Conservation (phyloP, 2,329 filamentous ascomycete genomes). For the Westerdykella ornata region DNA sequence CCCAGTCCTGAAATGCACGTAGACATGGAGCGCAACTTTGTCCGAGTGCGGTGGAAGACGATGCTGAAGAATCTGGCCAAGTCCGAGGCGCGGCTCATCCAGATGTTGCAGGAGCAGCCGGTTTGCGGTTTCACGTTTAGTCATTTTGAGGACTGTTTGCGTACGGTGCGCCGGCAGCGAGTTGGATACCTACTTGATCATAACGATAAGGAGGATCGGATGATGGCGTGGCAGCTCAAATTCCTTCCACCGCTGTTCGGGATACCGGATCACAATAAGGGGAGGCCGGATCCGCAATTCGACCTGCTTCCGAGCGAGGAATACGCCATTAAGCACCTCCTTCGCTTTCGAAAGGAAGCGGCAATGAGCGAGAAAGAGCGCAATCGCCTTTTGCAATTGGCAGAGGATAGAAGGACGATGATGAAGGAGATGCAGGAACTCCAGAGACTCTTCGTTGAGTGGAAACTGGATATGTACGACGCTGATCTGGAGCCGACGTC, state of each 20-base stretch:
- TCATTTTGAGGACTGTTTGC: slow-evolving; percentile 24
- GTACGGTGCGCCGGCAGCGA: slow-evolving; percentile 20
- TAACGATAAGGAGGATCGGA: slow-evolving; percentile 8
- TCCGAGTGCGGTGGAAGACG: slow-evolving; percentile 19
- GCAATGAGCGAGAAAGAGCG: slow-evolving; percentile 11
- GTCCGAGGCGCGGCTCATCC: slow-evolving; percentile 16
- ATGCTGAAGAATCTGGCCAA: slow-evolving; percentile 21
- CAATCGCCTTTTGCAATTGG: slow-evolving; percentile 14
- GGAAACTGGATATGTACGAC: slow-evolving; percentile 13
- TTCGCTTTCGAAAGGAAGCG: slow-evolving; percentile 22
- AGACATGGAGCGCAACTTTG: slow-evolving; percentile 1
- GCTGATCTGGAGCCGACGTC: not conserved
- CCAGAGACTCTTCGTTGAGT: slow-evolving; percentile 6
- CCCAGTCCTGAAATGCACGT: slow-evolving; percentile 9
- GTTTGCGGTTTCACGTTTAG: slow-evolving; percentile 15
- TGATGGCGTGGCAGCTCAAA: slow-evolving; percentile 19
- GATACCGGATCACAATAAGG: slow-evolving; percentile 6
- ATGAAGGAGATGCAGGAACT: slow-evolving; percentile 7
- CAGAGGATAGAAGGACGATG: slow-evolving; percentile 16
- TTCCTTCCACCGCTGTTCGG: slow-evolving; percentile 20
- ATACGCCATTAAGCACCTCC: slow-evolving; percentile 13
- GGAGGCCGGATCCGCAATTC: slow-evolving; percentile 2
- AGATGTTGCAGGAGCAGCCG: slow-evolving; percentile 16
- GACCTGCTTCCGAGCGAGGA: slow-evolving; percentile 14
- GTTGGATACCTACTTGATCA: slow-evolving; percentile 11